Evolutionary conservation across 257 asterid species (phyloP), one percentile per base, ranked within the genome.

Genomic region (Fraxinus excelsior): DNA sequence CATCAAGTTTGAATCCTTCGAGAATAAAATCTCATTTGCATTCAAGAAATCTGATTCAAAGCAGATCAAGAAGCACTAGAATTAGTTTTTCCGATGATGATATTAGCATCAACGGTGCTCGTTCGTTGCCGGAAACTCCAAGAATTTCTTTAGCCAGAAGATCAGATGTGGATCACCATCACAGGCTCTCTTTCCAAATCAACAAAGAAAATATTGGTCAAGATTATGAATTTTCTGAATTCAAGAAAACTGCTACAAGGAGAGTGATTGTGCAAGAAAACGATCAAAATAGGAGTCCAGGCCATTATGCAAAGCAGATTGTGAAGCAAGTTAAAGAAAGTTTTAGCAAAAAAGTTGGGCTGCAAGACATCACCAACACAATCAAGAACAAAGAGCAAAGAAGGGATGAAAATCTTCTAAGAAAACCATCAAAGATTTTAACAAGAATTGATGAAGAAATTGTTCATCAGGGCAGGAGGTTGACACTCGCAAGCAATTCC

Each of bases 81-180:
- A 72, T 49, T 29, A 73, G 56, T 29, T 85, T 82, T 67, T 80
- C 29, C 64, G 87, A 87, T 51, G 86, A 86, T 21, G 87, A 87
- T 37, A 78, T 82, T 67, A 76, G 75, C 35, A 72, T 76, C 5
- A 94, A 95, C 1, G 82, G 86, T 12, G 88, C 89, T 0, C 80
- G 88, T 7, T 93, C 97, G 0, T 78, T 92, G 62, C 97, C 96
- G 3, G 96, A 92, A 66, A 92, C 97, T 6, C 97, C 97, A 1
- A 84, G 96, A 70, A 56, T 81, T 32, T 92, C 90, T 53, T 83
- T 83, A 4, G 87, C 89, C 6, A 80, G 94, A 44, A 85, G 90
- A 79, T 90, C 98, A 2, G 97, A 93, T 25, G 91, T 81, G 16
- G 98, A 89, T 21, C 79, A 74, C 37, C 84, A 82, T 16, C 91